Conservation (phyloP, 768 basidiomycete genomes). For the Boletus rufocinnamomeus region DNA sequence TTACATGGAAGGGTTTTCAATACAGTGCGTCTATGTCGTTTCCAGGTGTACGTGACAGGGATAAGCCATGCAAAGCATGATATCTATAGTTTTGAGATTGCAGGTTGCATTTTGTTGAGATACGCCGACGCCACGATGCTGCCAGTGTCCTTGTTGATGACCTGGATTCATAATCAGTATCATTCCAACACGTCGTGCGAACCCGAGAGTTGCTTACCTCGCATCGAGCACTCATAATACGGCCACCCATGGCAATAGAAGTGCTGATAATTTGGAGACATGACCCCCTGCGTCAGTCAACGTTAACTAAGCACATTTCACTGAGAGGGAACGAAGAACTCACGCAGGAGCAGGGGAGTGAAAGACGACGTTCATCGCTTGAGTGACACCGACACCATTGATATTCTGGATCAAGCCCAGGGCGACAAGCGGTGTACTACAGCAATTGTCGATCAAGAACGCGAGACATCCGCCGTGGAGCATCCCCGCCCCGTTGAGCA, state of each 20-base stretch:
- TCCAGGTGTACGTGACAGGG: conserved; percentile 11
- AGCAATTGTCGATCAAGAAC: conserved; percentile 75
- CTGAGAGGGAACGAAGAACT: conserved; percentile 28
- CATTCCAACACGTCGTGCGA: neutral
- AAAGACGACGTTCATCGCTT: conserved; percentile 68
- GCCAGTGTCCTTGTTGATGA: conserved; percentile 59
- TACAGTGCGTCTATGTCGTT: conserved; percentile 25
- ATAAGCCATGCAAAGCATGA: conserved; percentile 6
- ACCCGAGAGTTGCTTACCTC: conserved; percentile 48
- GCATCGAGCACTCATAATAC: conserved; percentile 71
- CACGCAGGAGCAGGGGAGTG: conserved; percentile 68
- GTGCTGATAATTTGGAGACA: conserved; percentile 60
- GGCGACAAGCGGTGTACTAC: conserved; percentile 66
- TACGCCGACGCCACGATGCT: conserved; percentile 65
- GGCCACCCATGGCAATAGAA: conserved; percentile 65
- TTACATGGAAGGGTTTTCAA: conserved; percentile 20
- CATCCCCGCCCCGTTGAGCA: conserved; percentile 77
- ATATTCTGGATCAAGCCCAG: conserved; percentile 58
- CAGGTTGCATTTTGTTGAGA: conserved; percentile 74
- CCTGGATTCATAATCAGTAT: conserved; percentile 37
- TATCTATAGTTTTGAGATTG: conserved; percentile 46
- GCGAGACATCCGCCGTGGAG: conserved; percentile 76
- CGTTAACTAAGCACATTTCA: conserved; percentile 9
- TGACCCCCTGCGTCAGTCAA: conserved; percentile 48
- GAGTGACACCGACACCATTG: conserved; percentile 76